Base-by-base conservation (phyloP, 2,329 filamentous ascomycete genomes). In the Trichophyton verrucosum region DNA sequence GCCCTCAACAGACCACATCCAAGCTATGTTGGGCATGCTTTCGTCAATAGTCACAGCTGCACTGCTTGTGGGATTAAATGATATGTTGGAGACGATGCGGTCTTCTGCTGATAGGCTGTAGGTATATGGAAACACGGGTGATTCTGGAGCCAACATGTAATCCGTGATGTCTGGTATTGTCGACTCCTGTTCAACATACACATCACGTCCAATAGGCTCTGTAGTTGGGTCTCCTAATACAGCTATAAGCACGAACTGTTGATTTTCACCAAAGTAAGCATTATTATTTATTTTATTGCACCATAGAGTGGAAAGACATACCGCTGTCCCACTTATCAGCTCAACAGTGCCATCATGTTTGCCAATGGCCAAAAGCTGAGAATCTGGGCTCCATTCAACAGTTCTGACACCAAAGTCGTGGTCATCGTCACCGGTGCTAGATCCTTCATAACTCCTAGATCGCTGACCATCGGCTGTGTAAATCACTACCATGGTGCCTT, bases 391-490 rank as follows among this genome's bases (percentile, higher is more conserved):
- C 81, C 81, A 83, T 71, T 81, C 78, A 44, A 82, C 72, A 3
- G 72, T 75, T 66, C 75, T 80, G 36, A 82, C 75, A 0, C 81
- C 81, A 20, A 82, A 66, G 38, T 79, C 78, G 61, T 75, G 69
- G 22, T 66, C 68, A 55, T 72, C 71, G 3, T 73, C 44, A 7
- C 51, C 51, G 9, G 57, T 57, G 22, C 60, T 58, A 11, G 22
- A 72, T 72, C 77, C 76, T 3, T 73, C 72, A 63, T 81, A 81
- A 0, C 77, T 80, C 60, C 81, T 77, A 69, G 80, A 85, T 3
- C 80, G 72, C 64, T 84, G 77, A 1, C 82, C 83, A 65, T 84
- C 81, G 1, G 82, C 80, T 1, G 83, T 85, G 65, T 80, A 83
- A 46, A 85, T 75, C 60, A 78, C 70, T 9, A 84, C 68, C 60